Conservation (phyloP, 805 yeast species). For the Teunomyces kruisii region DNA sequence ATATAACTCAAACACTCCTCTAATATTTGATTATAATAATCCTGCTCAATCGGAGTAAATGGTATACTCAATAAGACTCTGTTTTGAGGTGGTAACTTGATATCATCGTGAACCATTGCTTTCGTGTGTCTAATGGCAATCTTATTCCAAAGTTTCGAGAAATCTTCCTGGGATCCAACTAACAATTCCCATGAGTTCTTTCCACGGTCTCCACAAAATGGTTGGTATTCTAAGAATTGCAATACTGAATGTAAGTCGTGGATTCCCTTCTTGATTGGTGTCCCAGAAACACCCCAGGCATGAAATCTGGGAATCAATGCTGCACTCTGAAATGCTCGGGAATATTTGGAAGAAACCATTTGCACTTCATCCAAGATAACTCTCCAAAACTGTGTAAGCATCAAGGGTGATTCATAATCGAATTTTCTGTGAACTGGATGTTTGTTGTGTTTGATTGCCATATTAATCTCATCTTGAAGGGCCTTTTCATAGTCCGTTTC, state of each 20-base stretch:
- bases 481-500: constrained; percentile 35
- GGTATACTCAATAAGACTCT: constrained; percentile 69
- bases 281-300: constrained; percentile 97
- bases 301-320: constrained; percentile 78
- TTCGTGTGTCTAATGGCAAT: constrained; percentile 80
- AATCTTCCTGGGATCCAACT: constrained; percentile 22
- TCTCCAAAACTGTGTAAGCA: constrained; percentile 83
- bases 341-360: constrained; percentile 73
- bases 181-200: constrained; percentile 41
- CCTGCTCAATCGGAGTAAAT: constrained; percentile 81
- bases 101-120: constrained; percentile 74
- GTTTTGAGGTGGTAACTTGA: constrained; percentile 75
- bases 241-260: constrained; percentile 71
- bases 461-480: constrained; percentile 29
- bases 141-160: constrained; percentile 47
- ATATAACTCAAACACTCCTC: constrained; percentile 58
- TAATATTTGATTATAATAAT: constrained; percentile 68
- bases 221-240: constrained; percentile 63
- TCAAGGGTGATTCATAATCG: constrained; percentile 79
- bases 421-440: constrained; percentile 19
- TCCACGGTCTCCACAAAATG: constrained; percentile 53
- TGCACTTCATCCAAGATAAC: constrained; percentile 93
- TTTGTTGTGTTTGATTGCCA: constrained; percentile 30
- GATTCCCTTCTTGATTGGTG: constrained; percentile 72
- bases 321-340: constrained; percentile 80